Evolutionary conservation across 179 eudicot species (phyloP).

Genomic region (Amaranthus tricolor): DNA sequence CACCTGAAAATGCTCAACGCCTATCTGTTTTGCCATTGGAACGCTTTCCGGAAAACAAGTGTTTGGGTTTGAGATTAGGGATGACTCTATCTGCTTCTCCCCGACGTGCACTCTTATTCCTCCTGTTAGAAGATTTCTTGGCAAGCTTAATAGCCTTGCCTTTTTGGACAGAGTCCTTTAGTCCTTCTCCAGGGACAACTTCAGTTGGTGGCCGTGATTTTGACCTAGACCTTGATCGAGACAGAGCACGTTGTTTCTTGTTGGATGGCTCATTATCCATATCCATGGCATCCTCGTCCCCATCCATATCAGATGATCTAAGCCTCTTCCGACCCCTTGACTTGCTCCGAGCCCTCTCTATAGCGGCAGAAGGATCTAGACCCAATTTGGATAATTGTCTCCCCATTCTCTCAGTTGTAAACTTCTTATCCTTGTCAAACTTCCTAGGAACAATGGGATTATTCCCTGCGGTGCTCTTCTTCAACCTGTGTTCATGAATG

Average conservation of each 20-base stretch:
- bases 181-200: slow-evolving; percentile 80
- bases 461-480: slow-evolving; percentile 81
- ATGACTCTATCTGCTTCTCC: slow-evolving; percentile 86
- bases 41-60: slow-evolving; percentile 81
- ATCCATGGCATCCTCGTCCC: slow-evolving; percentile 58
- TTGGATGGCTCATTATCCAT: slow-evolving; percentile 52
- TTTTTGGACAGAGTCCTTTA: slow-evolving; percentile 67
- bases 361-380: slow-evolving; percentile 70
- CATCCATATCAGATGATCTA: slow-evolving; percentile 41
- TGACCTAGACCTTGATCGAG: slow-evolving; percentile 56
- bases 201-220: slow-evolving; percentile 60
- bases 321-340: slow-evolving; percentile 88
- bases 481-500: slow-evolving; percentile 76
- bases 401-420: slow-evolving; percentile 77
- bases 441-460: slow-evolving; percentile 77
- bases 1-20: slow-evolving; percentile 41
- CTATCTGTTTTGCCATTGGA: slow-evolving; percentile 70
- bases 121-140: slow-evolving; percentile 44
- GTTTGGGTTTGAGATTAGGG: slow-evolving; percentile 70
- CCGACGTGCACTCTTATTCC: slow-evolving; percentile 69
- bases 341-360: slow-evolving; percentile 64
- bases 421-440: slow-evolving; percentile 71
- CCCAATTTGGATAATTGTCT: slow-evolving; percentile 72
- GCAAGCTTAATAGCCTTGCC: slow-evolving; percentile 61
- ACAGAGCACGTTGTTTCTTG: slow-evolving; percentile 60